Base-by-base conservation (phyloP, 257 asterid genomes). In the Primulina huaijiensis region DNA sequence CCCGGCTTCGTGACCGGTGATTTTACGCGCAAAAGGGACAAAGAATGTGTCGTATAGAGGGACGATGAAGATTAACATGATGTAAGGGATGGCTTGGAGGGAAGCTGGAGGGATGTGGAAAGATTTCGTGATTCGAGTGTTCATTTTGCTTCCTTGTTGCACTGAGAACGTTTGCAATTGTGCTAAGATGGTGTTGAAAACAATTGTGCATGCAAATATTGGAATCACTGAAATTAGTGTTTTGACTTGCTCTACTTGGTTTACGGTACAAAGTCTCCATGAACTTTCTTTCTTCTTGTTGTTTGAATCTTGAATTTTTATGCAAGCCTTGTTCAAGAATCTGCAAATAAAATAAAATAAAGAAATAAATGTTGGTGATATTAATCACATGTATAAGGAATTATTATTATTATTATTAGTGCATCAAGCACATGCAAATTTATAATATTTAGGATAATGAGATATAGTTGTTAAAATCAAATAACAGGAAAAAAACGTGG, bases 71-170 rank as follows among this genome's bases (percentile, higher is more conserved):
- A 89, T 78, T 5, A 93, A 84, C 82, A 90, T 82, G 35, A 89
- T 53, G 90, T 93, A 93, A 21, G 99, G 99, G 74, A 93, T 89
- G 69, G 99, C 85, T 68, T 93, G 99, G 68, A 93, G 96, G 2
- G 99, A 90, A 31, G 99, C 99, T 0, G 99, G 97, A 0, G 99
- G 99, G 60, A 93, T 85, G 71, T 83, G 86, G 90, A 92, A 90
- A 63, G 76, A 73, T 8, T 68, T 21, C 1, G 85, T 79, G 19
- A 92, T 73, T n/a, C 76, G 76, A 2, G 97, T 93, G 83, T 93
- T 69, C 99, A 93, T 93, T 16, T 87, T 21, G 64, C 87, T 82
- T 34, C 91, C 99, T 75, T 93, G 99, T 73, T 90, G 99, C 77
- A 93, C 99, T 33, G 99, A 93, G 81, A 93, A 93, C 17, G 99